phyloP scores from a whole-genome alignment of 495 filamentous ascomycete genomes.

The Hyaloscypha bicolor region DNA sequence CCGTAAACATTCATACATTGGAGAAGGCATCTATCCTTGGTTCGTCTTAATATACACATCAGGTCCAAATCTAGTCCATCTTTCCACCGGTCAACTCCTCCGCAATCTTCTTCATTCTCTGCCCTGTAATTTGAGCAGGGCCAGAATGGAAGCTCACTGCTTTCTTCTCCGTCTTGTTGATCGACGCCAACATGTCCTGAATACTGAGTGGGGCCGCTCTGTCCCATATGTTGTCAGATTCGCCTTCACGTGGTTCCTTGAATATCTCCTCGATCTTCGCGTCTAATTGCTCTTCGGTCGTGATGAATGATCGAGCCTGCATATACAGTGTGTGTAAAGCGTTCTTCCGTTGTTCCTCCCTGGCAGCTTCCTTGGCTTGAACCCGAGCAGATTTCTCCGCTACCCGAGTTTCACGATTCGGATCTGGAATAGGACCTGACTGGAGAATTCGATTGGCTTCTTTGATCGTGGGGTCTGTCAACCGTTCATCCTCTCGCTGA shows the following conservation, averaged over 20 bases:
- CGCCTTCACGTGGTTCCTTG: constrained; percentile 34
- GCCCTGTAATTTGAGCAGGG: constrained; percentile 36
- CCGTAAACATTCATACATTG: neutral
- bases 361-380: constrained; percentile 40
- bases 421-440: constrained; percentile 32
- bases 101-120: constrained; percentile 64
- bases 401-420: constrained; percentile 36
- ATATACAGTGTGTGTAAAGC: constrained; percentile 65
- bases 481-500: constrained; percentile 60
- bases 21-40: neutral
- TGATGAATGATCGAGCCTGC: constrained; percentile 66
- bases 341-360: constrained; percentile 45
- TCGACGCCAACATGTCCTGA: constrained; percentile 41
- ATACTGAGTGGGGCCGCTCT: constrained; percentile 54
- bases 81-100: constrained; percentile 73
- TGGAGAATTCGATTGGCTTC: constrained; percentile 45
- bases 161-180: constrained; percentile 36
- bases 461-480: constrained; percentile 57
- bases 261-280: constrained; percentile 64
- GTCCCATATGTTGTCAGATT: constrained; percentile 63
- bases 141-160: constrained; percentile 17
- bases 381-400: constrained; percentile 42
- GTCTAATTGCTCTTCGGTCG: constrained; percentile 59
- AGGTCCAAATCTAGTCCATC: constrained; percentile 41
- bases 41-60: constrained; percentile 14